Percentiles rank a stretch among this genome's conserved stretches.
phyloP scores from a whole-genome alignment of 192 early-diverging fungal species.

The Backusella mclennaniae region DNA sequence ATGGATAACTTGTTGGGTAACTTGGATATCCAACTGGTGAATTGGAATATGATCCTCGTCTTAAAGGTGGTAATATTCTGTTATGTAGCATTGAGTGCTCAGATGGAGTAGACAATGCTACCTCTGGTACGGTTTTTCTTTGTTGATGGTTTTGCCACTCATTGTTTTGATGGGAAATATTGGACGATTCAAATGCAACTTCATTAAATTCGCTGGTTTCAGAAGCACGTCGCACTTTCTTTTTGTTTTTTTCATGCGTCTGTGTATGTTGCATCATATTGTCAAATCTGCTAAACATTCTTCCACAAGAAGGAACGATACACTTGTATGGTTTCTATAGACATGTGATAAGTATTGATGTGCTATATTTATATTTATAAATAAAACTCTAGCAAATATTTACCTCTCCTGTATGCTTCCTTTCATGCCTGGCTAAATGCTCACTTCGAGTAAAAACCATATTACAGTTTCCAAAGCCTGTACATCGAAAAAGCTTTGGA shows the following conservation, averaged over 20 bases:
- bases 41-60: neutral
- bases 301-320: constrained; percentile 59
- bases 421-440: constrained; percentile 45
- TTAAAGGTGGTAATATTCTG: neutral
- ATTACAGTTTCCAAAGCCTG: constrained; percentile 48
- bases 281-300: constrained; percentile 73
- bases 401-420: neutral
- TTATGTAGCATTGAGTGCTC: neutral
- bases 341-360: neutral
- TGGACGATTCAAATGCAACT: neutral
- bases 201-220: neutral
- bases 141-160: neutral
- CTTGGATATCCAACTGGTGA: neutral
- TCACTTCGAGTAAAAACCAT: constrained; percentile 56
- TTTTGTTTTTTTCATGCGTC: constrained; percentile 49
- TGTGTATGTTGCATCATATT: constrained; percentile 83
- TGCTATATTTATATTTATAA: neutral
- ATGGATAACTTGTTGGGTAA: neutral
- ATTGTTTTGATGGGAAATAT: neutral
- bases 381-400: neutral
- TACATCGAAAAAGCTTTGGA: constrained; percentile 43
- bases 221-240: neutral
- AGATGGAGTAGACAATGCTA: neutral
- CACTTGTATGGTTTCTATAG: constrained; percentile 71
- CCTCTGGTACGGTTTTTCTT: neutral